A percentile compares a stretch with the other conserved stretches of the same genome.
phyloP scores from a whole-genome alignment of 176 grass and related monocot genomes.

The Phoenix dactylifera region DNA sequence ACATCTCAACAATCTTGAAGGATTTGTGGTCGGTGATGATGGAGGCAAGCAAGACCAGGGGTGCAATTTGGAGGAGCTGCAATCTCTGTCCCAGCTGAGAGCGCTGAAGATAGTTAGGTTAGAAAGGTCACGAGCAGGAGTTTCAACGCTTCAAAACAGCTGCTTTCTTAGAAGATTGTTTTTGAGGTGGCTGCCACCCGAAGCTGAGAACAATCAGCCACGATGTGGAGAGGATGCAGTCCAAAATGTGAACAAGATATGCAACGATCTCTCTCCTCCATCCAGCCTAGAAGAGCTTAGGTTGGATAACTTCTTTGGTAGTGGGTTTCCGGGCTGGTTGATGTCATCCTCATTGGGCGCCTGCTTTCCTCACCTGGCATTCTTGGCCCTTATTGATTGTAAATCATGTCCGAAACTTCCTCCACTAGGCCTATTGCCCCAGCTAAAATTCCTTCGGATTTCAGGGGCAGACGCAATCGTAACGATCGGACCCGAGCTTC shows the following conservation, averaged over 20 bases:
- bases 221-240: neutral
- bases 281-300: too few relatives aligned
- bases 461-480: slow-evolving; percentile 4
- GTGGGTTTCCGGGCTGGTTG: too few relatives aligned
- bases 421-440: slow-evolving; percentile 17
- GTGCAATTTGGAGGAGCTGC: slow-evolving; percentile 25
- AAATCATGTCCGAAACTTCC: slow-evolving; percentile 15
- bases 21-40: slow-evolving; percentile 17
- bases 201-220: neutral
- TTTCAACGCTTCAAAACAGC: neutral
- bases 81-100: slow-evolving; percentile 10
- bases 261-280: too few relatives aligned
- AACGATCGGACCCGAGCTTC: slow-evolving; percentile 21
- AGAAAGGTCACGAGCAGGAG: neutral
- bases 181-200: neutral
- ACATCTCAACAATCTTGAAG: slow-evolving; percentile 10
- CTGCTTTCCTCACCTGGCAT: slow-evolving; percentile 2
- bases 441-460: slow-evolving; percentile 19
- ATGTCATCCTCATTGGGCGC: neutral
- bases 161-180: neutral
- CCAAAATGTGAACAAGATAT: neutral
- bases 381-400: slow-evolving; percentile 8
- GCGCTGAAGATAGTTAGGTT: slow-evolving; percentile 2
- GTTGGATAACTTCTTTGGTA: too few relatives aligned
- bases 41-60: neutral